A percentile compares a stretch with the other conserved stretches of the same genome.
phyloP scores from a whole-genome alignment of 2,329 filamentous ascomycete species.

The Alternaria rosae region DNA sequence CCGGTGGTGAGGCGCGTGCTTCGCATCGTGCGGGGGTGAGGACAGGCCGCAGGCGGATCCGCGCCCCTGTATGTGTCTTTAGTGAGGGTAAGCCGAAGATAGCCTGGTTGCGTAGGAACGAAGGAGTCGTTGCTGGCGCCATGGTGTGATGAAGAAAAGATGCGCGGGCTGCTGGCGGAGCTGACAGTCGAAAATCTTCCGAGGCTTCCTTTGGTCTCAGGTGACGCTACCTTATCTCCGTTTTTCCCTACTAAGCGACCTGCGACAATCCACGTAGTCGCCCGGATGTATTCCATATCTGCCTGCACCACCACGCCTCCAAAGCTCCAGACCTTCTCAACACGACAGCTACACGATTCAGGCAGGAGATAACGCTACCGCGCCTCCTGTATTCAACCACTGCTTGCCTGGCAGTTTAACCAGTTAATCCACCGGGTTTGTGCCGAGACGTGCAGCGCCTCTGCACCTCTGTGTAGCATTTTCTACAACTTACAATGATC shows the following conservation, averaged over 20 bases:
- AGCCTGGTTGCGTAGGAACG: slow-evolving; percentile 25
- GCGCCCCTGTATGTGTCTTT: slow-evolving; percentile 9
- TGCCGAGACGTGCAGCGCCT: not conserved
- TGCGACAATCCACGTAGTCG: not conserved
- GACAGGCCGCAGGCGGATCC: slow-evolving; percentile 21
- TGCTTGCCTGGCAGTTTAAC: not conserved
- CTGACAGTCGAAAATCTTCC: slow-evolving; percentile 4
- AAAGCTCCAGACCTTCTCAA: slow-evolving; percentile 1
- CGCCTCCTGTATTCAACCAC: not conserved
- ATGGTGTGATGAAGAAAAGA: slow-evolving; percentile 30
- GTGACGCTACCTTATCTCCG: slow-evolving; percentile 9
- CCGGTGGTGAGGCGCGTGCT: slow-evolving; percentile 32
- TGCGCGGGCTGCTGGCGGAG: slow-evolving; percentile 20
- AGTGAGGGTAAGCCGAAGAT: slow-evolving; percentile 40
- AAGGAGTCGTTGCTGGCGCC: slow-evolving; percentile 17
- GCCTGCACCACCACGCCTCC: slow-evolving; percentile 3
- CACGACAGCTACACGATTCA: not conserved
- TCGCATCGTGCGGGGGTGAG: slow-evolving; percentile 31
- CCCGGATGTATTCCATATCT: not conserved
- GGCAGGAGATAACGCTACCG: slow-evolving; percentile 3
- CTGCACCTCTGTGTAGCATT: not conserved
- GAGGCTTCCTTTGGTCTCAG: not conserved
- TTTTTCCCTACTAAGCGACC: not conserved
- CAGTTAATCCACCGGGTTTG: not conserved
- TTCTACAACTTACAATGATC: slow-evolving; percentile 6